Evolutionary conservation across 2,329 filamentous ascomycete species (phyloP), one percentile per base, ranked within the genome.

Genomic region (Xylariomycetidae sp.): DNA sequence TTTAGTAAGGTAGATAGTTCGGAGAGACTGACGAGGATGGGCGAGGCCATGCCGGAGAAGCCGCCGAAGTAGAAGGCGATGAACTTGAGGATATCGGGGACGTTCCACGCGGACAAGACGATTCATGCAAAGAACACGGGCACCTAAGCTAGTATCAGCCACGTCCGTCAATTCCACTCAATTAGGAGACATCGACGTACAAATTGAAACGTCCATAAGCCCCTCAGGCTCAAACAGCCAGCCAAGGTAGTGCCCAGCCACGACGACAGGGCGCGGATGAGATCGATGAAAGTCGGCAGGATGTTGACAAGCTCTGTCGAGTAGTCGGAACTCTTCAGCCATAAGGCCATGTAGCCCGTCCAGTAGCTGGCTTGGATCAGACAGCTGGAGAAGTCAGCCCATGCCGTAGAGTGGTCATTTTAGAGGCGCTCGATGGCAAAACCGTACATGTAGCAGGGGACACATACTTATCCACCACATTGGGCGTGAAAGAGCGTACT

Each of bases 231-330:
- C 8, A 54, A 35, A 18, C 46, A 51, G 4, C 20, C 63, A 6
- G 69, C 70, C 6, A 74, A 48, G 0, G 69, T 72, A 0, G 69
- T 68, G 1, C 69, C 69, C 1, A 73, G 48, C 51, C 70, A 66
- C 0, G 68, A 70, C 0, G 64, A 55, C 8, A 73, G 50, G 5
- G 71, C 68, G 1, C 59, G 64, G 25, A 73, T 64, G n/a, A 61
- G 67, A 31, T 69, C 63, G 0, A 60, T 62, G 7, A 62, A 66
- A 0, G 70, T 73, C 0, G 70, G 70, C 2, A 73, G 61, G 10
- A 65, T 57, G 48, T 74, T 73, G 38, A 72, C 63, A 37, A 72
- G 61, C 0, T 62, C 59, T 1, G 73, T 58, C 0, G 64, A 64
- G 44, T 68, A 73, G 5, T 61, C 61, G 17, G 69, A 63, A 1